Conservation (phyloP, 2,329 filamentous ascomycete genomes). For the Fusarium sarcochroum region DNA sequence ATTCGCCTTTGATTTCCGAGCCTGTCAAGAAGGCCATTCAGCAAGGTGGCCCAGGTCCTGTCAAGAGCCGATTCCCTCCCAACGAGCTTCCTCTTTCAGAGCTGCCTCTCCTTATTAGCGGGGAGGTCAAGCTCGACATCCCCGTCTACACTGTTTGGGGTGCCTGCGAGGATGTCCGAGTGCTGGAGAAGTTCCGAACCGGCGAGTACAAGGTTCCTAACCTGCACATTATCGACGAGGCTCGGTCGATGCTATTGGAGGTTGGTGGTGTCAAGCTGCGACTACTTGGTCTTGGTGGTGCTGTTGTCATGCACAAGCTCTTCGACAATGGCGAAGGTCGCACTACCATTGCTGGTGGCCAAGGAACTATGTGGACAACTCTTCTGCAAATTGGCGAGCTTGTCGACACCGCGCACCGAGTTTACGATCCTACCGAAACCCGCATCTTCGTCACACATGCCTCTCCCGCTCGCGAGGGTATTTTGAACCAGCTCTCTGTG, state of each 20-base stretch:
- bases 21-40: slow-evolving; percentile 77
- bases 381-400: slow-evolving; percentile 98
- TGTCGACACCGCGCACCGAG: slow-evolving; percentile 96
- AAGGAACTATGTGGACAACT: slow-evolving; percentile 99
- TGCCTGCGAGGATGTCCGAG: slow-evolving; percentile 97
- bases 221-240: slow-evolving; percentile 98
- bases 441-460: slow-evolving; percentile 97
- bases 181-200: slow-evolving; percentile 96
- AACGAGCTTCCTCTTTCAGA: slow-evolving; percentile 92
- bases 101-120: slow-evolving; percentile 88
- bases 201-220: slow-evolving; percentile 98
- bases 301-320: slow-evolving; percentile 99
- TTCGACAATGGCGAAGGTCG: slow-evolving; percentile 98
- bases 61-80: slow-evolving; percentile 87
- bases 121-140: slow-evolving; percentile 91
- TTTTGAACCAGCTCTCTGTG: slow-evolving; percentile 97
- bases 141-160: slow-evolving; percentile 99
- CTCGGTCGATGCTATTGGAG: slow-evolving; percentile 94
- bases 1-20: slow-evolving; percentile 93
- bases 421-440: slow-evolving; percentile 98
- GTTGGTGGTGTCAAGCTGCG: slow-evolving; percentile 96
- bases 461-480: slow-evolving; percentile 94
- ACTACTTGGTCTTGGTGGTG: slow-evolving; percentile 91
- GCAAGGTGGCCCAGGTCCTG: slow-evolving; percentile 77
- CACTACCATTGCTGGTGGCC: slow-evolving; percentile 97